Conservation (phyloP, 805 yeast genomes). For the Candida gorgasii region DNA sequence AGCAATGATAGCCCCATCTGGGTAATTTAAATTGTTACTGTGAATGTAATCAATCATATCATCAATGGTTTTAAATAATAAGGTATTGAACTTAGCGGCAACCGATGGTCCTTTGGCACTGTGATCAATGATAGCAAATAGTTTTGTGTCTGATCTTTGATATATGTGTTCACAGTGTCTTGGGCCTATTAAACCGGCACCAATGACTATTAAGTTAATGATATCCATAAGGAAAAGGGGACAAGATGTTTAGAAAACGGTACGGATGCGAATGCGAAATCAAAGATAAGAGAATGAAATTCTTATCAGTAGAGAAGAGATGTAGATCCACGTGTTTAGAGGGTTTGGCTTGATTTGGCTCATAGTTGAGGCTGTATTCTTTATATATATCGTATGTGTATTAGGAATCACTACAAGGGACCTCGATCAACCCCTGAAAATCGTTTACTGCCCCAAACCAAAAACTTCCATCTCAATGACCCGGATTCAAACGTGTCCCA, state of each 20-base stretch:
- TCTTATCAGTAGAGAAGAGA: background rate
- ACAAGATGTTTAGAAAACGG: background rate
- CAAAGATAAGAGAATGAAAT: background rate
- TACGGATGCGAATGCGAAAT: constrained; percentile 5
- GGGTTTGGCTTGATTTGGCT: too few relatives aligned
- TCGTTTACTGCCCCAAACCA: too few relatives aligned
- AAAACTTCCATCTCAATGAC: too few relatives aligned
- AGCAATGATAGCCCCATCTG: constrained; percentile 42
- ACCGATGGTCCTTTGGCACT: constrained; percentile 33
- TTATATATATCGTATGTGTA: too few relatives aligned
- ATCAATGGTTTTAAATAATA: constrained; percentile 24
- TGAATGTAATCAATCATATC: constrained; percentile 29
- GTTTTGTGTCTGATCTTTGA: constrained; percentile 23
- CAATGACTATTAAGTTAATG: constrained; percentile 15
- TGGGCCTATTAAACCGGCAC: constrained; percentile 44
- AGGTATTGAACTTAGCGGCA: constrained; percentile 27
- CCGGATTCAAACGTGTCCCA: too few relatives aligned
- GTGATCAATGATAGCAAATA: constrained; percentile 36
- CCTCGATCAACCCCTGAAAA: too few relatives aligned
- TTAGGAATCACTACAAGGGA: too few relatives aligned
- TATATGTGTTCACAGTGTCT: constrained; percentile 39
- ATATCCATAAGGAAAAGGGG: background rate
- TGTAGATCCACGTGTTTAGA: background rate
- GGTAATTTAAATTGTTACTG: constrained; percentile 22
- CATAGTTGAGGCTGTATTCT: too few relatives aligned